phyloP scores from a whole-genome alignment of 352 stramenopile species.

The Phytophthora colocasiae region DNA sequence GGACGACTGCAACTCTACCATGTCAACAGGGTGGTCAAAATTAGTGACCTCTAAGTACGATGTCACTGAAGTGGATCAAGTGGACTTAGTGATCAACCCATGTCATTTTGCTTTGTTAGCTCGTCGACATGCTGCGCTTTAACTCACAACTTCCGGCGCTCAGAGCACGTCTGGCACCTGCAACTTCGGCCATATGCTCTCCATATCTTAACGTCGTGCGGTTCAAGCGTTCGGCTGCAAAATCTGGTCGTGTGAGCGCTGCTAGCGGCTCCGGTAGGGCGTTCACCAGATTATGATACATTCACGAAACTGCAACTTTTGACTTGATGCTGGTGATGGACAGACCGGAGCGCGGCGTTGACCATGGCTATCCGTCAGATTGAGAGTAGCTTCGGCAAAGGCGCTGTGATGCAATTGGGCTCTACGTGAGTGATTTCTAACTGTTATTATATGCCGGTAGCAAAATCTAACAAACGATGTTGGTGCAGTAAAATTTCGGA shows the following conservation, averaged over 20 bases:
- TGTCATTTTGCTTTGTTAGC: not conserved
- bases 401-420: constrained; percentile 97
- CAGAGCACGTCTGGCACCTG: constrained; percentile 9
- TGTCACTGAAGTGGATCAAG: not conserved
- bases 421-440: constrained; percentile 62
- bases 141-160: constrained; percentile 18
- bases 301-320: not conserved
- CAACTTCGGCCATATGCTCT: constrained; percentile 1
- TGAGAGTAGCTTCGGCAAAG: constrained; percentile 96
- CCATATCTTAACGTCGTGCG: constrained; percentile 30
- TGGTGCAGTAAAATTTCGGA: constrained; percentile 77
- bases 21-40: not conserved
- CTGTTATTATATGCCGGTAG: constrained; percentile 1
- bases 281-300: not conserved
- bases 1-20: constrained; percentile 5
- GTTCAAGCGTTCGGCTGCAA: constrained; percentile 44
- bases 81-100: constrained; percentile 9
- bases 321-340: not conserved
- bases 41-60: not conserved
- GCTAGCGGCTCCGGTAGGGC: constrained; percentile 26
- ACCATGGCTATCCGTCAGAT: constrained; percentile 96
- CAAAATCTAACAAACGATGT: constrained; percentile 12
- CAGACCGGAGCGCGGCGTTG: constrained; percentile 88
- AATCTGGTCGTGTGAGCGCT: constrained; percentile 28
- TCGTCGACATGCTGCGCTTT: constrained; percentile 34